A percentile compares a stretch with the other conserved stretches of the same genome.
phyloP scores from a whole-genome alignment of 306 rosid genomes.

The peach (Prunus persica) region DNA sequence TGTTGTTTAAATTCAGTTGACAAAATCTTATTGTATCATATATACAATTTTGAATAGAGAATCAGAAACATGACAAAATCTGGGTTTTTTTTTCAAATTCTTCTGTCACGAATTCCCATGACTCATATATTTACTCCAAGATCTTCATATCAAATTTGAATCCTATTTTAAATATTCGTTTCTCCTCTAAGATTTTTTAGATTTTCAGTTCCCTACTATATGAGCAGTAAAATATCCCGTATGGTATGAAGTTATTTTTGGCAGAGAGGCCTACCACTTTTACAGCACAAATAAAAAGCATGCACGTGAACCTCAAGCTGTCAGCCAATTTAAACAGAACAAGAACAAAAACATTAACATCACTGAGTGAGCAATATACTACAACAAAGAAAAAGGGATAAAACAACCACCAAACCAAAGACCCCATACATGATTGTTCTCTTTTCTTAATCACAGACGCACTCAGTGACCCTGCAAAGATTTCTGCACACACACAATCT shows the following conservation, averaged over 20 bases:
- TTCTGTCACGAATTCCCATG: background rate
- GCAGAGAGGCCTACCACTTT: background rate
- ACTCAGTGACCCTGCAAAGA: conserved; percentile 25
- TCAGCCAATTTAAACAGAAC: conserved; percentile 38
- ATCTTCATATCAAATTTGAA: background rate
- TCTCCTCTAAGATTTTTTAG: background rate
- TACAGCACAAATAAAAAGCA: conserved; percentile 25
- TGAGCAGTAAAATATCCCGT: background rate
- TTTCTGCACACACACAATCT: conserved; percentile 28
- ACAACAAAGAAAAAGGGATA: conserved; percentile 12
- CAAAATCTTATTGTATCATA: conserved; percentile 10
- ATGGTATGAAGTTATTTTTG: background rate
- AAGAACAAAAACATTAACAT: conserved; percentile 28
- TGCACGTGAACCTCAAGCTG: conserved; percentile 50
- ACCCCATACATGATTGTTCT: conserved; percentile 31
- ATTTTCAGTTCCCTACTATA: background rate
- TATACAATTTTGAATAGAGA: conserved; percentile 36
- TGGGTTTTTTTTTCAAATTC: background rate
- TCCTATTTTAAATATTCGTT: background rate
- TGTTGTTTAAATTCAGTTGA: conserved; percentile 35
- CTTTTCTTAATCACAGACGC: conserved; percentile 7
- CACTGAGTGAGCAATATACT: background rate
- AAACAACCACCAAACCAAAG: conserved; percentile 25
- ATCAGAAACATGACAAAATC: background rate
- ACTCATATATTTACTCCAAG: background rate